These are phyloP conservation scores for Theobroma grandiflorum DNA, from an alignment of 441 rosid species.

Conservation along the genomic window DNA sequence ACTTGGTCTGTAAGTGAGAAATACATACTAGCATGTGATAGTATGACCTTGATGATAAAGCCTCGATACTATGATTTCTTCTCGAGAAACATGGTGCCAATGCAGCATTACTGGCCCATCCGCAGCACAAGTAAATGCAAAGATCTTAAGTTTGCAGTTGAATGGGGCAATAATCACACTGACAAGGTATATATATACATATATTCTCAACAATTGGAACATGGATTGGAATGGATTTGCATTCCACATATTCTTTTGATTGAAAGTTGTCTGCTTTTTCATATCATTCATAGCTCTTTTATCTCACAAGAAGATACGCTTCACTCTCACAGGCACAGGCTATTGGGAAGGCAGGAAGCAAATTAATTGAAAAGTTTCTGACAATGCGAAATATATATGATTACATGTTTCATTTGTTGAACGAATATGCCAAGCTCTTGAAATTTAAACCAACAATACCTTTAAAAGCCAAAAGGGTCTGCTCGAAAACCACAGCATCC, in stretches of 20 bases:
- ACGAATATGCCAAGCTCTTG: conserved; percentile 67
- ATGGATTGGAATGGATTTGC: background rate
- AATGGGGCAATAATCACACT: conserved; percentile 75
- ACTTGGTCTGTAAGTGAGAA: conserved; percentile 63
- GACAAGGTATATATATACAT: conserved; percentile 42
- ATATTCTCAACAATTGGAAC: background rate
- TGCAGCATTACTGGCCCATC: conserved; percentile 84
- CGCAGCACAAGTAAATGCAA: conserved; percentile 50
- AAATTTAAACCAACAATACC: conserved; percentile 69
- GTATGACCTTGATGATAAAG: conserved; percentile 55
- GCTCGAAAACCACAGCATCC: conserved; percentile 59
- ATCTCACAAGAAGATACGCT: background rate
- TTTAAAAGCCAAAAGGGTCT: conserved; percentile 47
- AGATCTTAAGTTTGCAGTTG: conserved; percentile 67
- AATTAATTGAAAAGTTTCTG: conserved; percentile 52
- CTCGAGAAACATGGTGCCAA: conserved; percentile 62
- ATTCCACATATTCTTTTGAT: background rate
- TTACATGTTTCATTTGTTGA: conserved; percentile 75
- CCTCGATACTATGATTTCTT: conserved; percentile 72
- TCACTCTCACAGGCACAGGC: conserved; percentile 4
- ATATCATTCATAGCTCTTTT: too few species aligned
- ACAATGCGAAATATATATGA: conserved; percentile 69
- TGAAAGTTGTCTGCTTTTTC: too few species aligned
- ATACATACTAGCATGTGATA: conserved; percentile 79
- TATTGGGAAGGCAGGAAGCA: conserved; percentile 65